Conservation (phyloP, 179 eudicot species). For the Pouteria campechiana region DNA sequence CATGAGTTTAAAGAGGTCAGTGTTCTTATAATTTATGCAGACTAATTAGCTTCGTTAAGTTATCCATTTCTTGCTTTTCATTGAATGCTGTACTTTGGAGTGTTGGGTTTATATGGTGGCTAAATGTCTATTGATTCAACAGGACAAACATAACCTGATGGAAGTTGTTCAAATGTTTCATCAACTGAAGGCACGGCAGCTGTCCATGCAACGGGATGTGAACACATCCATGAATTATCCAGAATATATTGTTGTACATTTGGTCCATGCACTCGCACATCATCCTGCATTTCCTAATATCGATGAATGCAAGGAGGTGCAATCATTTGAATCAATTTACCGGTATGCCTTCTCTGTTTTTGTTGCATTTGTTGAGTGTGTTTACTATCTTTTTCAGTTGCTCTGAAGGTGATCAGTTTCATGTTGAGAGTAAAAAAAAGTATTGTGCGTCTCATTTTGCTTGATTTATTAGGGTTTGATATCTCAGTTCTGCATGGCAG, state of each 20-base stretch:
- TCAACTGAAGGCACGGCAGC: constrained; percentile 67
- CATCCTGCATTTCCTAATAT: constrained; percentile 64
- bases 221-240: constrained; percentile 52
- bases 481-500: no score
- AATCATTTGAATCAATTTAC: constrained; percentile 63
- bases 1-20: constrained; percentile 65
- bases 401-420: no score
- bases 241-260: constrained; percentile 60
- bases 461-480: no score
- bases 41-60: not conserved
- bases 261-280: constrained; percentile 89
- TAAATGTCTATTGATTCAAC: constrained; percentile 16
- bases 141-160: constrained; percentile 58
- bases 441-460: no score
- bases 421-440: no score
- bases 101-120: no score
- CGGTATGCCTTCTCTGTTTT: constrained; percentile 44
- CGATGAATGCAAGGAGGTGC: constrained; percentile 69
- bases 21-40: constrained; percentile 1
- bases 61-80: not conserved
- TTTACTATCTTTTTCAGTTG: no score
- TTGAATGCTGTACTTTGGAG: not conserved
- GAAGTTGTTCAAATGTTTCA: constrained; percentile 84
- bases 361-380: no score
- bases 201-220: constrained; percentile 56